phyloP scores from a whole-genome alignment of 2,329 filamentous ascomycete genomes.

The Decorospora gaudefroyi region DNA sequence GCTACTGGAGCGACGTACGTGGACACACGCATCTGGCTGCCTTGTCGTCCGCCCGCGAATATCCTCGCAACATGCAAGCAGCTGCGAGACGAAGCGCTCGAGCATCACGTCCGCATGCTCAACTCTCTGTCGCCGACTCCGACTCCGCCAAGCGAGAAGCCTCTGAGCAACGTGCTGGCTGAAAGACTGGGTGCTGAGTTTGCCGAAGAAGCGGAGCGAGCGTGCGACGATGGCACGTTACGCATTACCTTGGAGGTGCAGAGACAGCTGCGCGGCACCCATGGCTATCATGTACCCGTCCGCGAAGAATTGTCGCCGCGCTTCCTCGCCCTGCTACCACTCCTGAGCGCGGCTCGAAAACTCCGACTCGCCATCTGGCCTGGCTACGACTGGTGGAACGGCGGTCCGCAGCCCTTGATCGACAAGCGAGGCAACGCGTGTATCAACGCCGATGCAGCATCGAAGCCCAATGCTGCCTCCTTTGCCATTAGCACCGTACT shows the following conservation, averaged over 20 bases:
- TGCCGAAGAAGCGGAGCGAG: constrained; percentile 30
- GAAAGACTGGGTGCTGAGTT: constrained; percentile 18
- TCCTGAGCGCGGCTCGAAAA: constrained; percentile 22
- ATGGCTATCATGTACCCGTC: constrained; percentile 28
- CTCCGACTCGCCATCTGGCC: constrained; percentile 35
- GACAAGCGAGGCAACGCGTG: constrained; percentile 9
- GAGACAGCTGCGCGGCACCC: constrained; percentile 15
- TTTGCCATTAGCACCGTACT: constrained; percentile 30
- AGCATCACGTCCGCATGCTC: constrained; percentile 19
- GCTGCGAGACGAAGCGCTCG: constrained; percentile 32
- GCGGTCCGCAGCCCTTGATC: constrained; percentile 10
- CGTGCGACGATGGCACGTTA: constrained; percentile 23
- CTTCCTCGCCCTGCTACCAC: constrained; percentile 32
- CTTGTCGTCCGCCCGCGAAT: constrained; percentile 24
- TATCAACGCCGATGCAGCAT: constrained; percentile 5
- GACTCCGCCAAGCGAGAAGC: constrained; percentile 1
- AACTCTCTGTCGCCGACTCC: constrained; percentile 6
- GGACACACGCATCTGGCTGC: constrained; percentile 38
- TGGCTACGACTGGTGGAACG: constrained; percentile 36
- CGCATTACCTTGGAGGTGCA: constrained; percentile 36
- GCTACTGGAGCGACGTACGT: constrained; percentile 19
- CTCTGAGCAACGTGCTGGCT: constrained; percentile 15
- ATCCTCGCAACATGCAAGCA: constrained; percentile 34
- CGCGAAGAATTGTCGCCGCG: constrained; percentile 34
- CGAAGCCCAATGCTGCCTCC: constrained; percentile 24